Conservation (phyloP, 1,284 basidiomycete genomes). For the Ustilago trichophora region DNA sequence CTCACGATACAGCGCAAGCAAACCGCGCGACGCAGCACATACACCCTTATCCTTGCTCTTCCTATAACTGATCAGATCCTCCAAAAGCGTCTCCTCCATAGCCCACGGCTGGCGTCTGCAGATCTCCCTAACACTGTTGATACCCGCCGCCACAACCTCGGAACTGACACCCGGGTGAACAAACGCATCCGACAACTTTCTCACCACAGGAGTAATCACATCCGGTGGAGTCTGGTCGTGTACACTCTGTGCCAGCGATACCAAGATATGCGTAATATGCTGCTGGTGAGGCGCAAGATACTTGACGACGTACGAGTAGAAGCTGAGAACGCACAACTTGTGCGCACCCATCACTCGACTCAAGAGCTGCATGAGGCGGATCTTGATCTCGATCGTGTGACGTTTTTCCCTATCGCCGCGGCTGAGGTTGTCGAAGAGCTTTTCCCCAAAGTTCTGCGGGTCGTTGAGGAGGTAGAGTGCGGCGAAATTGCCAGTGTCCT, state of each 20-base stretch:
- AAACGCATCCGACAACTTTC: constrained; percentile 93
- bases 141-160: constrained; percentile 93
- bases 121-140: constrained; percentile 93
- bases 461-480: constrained; percentile 93
- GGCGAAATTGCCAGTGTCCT: constrained; percentile 77
- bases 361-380: constrained; percentile 95
- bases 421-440: constrained; percentile 86
- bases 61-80: constrained; percentile 91
- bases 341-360: constrained; percentile 93
- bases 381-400: constrained; percentile 89
- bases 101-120: constrained; percentile 91
- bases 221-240: constrained; percentile 96
- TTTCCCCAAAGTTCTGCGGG: constrained; percentile 94
- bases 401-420: constrained; percentile 81
- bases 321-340: constrained; percentile 91
- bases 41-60: constrained; percentile 96
- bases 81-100: constrained; percentile 91
- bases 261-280: constrained; percentile 91
- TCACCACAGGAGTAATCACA: constrained; percentile 84
- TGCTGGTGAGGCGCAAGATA: constrained; percentile 94
- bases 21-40: constrained; percentile 82
- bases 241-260: constrained; percentile 91
- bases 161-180: constrained; percentile 95
- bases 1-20: constrained; percentile 92
- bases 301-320: constrained; percentile 93